Base-by-base conservation (phyloP, 306 rosid genomes). In the Inga oerstediana region DNA sequence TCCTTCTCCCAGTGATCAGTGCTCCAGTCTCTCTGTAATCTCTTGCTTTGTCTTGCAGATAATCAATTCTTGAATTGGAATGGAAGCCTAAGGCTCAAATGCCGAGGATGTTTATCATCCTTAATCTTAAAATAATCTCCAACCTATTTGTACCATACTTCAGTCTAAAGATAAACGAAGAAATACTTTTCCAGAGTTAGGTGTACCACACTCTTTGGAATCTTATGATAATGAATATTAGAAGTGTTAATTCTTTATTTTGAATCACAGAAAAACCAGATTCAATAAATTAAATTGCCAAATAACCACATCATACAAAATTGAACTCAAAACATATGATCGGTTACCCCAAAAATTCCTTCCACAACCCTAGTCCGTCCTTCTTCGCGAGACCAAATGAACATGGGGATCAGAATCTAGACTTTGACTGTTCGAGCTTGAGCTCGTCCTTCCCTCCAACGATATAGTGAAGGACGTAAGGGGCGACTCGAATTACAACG, bases 61-160 rank as follows among this genome's bases (percentile, higher is more conserved):
- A 87, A 85, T 86, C 72, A 83, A 91, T 89, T 93, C 96, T 92
- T 92, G 97, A 88, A 91, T 94, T 91, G 91, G 86, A 94, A 88
- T 87, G 84, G 88, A 94, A 92, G 98, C 88, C 88, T 86, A 45
- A 66, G 68, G 61, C 78, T 86, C 71, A 67, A 20, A 85, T 48
- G 34, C 70, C 48, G 72, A 78, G 86, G 77, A 79, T 77, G 80
- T 24, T 52, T 45, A 81, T 27, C 52, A 37, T 74, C 49, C 86
- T 82, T 81, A 76, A 84, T 77, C n/a, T 80, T 73, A 80, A 83
- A 78, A 77, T 72, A 39, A 73, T 71, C 76, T 65, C 45, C 37
- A 15, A 48, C 61, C 84, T 85, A 59, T 59, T 22, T 75, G 54
- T 30, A 58, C 64, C 34, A 80, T 72, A 43, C 91, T 84, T 90